Percentiles rank a stretch among this genome's conserved stretches.
phyloP scores from a whole-genome alignment of 306 rosid genomes.

The Sophora flavescens region DNA sequence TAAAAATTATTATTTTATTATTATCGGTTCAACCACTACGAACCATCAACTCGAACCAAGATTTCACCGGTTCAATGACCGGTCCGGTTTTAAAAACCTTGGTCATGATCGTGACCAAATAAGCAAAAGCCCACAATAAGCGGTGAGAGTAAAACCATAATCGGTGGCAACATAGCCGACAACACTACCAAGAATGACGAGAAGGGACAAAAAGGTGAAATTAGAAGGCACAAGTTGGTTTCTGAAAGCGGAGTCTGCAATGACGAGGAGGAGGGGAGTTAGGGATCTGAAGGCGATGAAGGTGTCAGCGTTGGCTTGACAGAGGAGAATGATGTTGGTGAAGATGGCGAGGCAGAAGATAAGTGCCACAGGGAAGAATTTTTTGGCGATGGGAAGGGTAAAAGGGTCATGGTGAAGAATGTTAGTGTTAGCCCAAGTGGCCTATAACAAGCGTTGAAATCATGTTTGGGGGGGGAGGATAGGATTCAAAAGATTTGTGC shows the following conservation, averaged over 20 bases:
- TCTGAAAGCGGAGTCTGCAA: constrained; percentile 82
- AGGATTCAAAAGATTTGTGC: too few species aligned
- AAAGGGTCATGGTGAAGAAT: constrained; percentile 87
- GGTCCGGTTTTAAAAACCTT: constrained; percentile 97
- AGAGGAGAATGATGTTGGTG: constrained; percentile 94
- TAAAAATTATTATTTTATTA: too few species aligned
- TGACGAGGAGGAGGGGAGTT: constrained; percentile 91
- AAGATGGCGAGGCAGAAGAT: constrained; percentile 94
- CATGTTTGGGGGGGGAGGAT: too few species aligned
- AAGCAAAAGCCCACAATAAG: constrained; percentile 95
- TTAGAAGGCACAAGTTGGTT: constrained; percentile 79
- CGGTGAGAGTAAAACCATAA: constrained; percentile 80
- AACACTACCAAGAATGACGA: constrained; percentile 84
- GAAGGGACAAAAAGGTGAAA: constrained; percentile 75
- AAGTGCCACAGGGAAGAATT: constrained; percentile 87
- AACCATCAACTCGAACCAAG: too few species aligned
- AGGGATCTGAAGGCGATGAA: constrained; percentile 91
- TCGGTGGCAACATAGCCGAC: constrained; percentile 91
- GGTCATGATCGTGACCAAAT: constrained; percentile 82
- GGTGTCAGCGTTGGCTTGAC: constrained; percentile 94
- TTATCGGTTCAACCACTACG: too few species aligned
- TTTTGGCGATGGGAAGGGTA: constrained; percentile 72
- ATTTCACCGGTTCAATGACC: constrained; percentile 92
- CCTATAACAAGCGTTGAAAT: too few species aligned
- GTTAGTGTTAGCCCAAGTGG: too few species aligned